Base-by-base conservation (phyloP, 1,139 yeast species). In the Magnusiomyces magnusii region DNA sequence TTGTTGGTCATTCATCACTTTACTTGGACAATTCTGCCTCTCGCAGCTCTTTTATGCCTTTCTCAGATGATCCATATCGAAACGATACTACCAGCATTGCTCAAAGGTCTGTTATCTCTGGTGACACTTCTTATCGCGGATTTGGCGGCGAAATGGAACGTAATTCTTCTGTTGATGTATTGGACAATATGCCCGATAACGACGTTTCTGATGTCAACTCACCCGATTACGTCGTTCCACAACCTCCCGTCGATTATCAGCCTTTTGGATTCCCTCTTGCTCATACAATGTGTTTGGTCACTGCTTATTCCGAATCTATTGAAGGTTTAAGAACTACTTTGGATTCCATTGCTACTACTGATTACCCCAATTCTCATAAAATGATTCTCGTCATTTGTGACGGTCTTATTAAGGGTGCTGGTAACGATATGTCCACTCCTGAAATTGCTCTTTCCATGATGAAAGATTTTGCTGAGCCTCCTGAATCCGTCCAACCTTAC, bases 291-390 rank as follows among this genome's bases (percentile, higher is more conserved):
- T 82, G 85, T 66, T 79, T 92, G 66, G 96, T 93, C 21, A 93
- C 99, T 2, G 93, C 97, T 69, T 93, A 93, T 71, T 91, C 98
- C 1, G 99, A 93, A 75, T 95, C 91, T 69, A 87, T 82, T 65
- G 86, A 79, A 15, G 96, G 95, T 64, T 74, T 93, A 63, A 80
- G 98, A 67, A 84, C 92, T 0, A 90, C 98, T 0, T 75, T 92
- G 66, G 97, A 93, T 72, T 92, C 98, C 0, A 71, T 93, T 61
- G 90, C 96, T 23, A 89, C 96, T 0, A 90, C 97, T 1, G 96
- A 89, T 65, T 93, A 87, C 71, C 97, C 98, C 61, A 91, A 90
- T 73, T 88, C 97, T 5, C 98, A 93, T 73, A 93, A 92, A 72
- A 75, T 93, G 64, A 77, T 93, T 57, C 76, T 91, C 59, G 84